These are phyloP conservation scores for Fusarium acutatum DNA, from an alignment of 2,329 filamentous ascomycete species.

Conservation along the genomic window DNA sequence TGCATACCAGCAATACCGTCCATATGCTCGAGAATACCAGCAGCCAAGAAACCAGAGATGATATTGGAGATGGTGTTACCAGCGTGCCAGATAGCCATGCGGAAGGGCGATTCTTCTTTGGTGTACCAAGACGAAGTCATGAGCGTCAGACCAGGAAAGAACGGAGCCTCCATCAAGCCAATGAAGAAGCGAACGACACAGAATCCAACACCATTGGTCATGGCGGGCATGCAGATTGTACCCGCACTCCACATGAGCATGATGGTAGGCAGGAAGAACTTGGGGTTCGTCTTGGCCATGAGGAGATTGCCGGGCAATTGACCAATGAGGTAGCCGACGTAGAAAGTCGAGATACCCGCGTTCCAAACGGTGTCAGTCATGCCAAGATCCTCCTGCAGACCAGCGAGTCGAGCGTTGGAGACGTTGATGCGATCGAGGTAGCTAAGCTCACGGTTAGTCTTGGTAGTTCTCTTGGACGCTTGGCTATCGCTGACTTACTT, in stretches of 20 bases:
- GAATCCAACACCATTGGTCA: conserved; percentile 43
- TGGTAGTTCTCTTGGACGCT: neutral
- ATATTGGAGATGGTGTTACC: conserved; percentile 57
- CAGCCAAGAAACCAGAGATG: conserved; percentile 55
- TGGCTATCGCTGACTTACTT: neutral
- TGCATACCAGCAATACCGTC: conserved; percentile 46
- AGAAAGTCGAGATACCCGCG: conserved; percentile 54
- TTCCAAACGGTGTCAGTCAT: conserved; percentile 51
- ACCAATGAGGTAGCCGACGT: conserved; percentile 57
- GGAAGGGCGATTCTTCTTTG: conserved; percentile 52
- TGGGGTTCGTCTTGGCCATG: conserved; percentile 52
- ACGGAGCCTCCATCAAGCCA: conserved; percentile 48
- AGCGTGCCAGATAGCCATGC: conserved; percentile 57
- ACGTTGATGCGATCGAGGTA: conserved; percentile 63
- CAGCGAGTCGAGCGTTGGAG: conserved; percentile 52
- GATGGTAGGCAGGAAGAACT: conserved; percentile 48
- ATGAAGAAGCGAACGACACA: conserved; percentile 45
- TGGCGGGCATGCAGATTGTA: conserved; percentile 54
- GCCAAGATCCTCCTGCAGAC: conserved; percentile 49
- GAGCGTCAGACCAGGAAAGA: conserved; percentile 49
- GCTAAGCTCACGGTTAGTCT: conserved; percentile 38
- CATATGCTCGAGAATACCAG: conserved; percentile 55
- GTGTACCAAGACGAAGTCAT: conserved; percentile 58
- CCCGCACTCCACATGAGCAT: conserved; percentile 55
- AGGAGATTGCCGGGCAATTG: conserved; percentile 58